phyloP scores from a whole-genome alignment of 345 rosid genomes.

The Aegle marmelos region DNA sequence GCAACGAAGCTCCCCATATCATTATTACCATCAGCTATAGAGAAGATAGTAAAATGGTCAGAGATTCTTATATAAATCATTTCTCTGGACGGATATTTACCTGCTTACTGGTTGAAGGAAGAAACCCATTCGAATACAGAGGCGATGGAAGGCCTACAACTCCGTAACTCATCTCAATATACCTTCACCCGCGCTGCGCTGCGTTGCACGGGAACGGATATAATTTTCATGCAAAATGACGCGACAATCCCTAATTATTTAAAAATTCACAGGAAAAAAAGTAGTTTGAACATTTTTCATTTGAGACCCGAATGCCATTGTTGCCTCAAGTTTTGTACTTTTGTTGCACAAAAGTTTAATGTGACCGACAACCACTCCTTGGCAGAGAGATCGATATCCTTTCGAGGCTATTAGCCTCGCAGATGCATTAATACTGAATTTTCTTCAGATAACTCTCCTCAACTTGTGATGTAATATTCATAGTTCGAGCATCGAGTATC shows the following conservation, averaged over 20 bases:
- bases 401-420: no score
- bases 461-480: no score
- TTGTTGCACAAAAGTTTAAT: no score
- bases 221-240: background rate
- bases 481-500: no score
- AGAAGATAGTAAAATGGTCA: background rate
- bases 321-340: no score
- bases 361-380: no score
- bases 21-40: background rate
- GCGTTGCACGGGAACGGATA: background rate
- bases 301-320: background rate
- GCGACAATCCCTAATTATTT: background rate
- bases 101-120: slow-evolving; percentile 23
- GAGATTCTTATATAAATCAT: background rate
- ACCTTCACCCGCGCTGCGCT: background rate
- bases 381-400: no score
- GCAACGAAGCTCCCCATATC: background rate
- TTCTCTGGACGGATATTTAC: background rate
- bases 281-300: background rate
- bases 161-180: slow-evolving; percentile 32
- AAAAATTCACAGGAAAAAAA: no score
- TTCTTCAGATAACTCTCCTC: no score
- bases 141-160: slow-evolving; percentile 34
- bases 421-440: no score
- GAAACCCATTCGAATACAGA: slow-evolving; percentile 20